These are phyloP conservation scores for Mucor racemosus DNA, from an alignment of 371 early-diverging fungal species.

Conservation along the genomic window DNA sequence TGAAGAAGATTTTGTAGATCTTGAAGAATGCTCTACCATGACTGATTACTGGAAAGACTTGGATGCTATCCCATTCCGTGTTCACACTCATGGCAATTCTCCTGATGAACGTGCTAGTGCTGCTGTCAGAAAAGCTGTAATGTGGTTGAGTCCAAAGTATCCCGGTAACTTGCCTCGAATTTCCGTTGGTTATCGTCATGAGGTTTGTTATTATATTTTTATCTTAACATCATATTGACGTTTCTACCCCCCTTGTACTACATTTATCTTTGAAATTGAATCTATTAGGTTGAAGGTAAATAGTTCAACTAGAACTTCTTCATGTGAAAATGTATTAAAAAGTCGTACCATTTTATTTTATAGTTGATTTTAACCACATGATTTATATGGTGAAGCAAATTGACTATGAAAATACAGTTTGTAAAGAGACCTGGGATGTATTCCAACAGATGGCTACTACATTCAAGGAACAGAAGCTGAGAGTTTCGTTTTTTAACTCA, in stretches of 20 bases:
- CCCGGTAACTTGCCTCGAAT: slow-evolving; percentile 78
- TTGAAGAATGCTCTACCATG: slow-evolving; percentile 43
- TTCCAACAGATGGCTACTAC: slow-evolving; percentile 53
- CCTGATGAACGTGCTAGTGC: slow-evolving; percentile 78
- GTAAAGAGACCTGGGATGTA: slow-evolving; percentile 64
- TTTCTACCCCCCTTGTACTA: slow-evolving; percentile 1
- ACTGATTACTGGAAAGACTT: slow-evolving; percentile 75
- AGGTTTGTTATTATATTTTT: slow-evolving; percentile 47
- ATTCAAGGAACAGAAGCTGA: slow-evolving; percentile 57
- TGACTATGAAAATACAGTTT: slow-evolving; percentile 65
- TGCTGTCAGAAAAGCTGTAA: slow-evolving; percentile 71
- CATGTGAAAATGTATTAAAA: not conserved
- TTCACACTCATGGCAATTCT: slow-evolving; percentile 58
- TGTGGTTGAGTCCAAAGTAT: slow-evolving; percentile 76
- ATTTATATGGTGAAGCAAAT: slow-evolving; percentile 63
- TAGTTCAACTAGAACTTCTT: not conserved
- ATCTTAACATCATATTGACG: slow-evolving; percentile 20
- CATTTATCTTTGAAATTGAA: not conserved
- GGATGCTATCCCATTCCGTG: slow-evolving; percentile 75
- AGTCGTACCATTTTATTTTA: not conserved
- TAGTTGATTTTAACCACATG: slow-evolving; percentile 69
- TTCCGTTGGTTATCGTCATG: slow-evolving; percentile 68
- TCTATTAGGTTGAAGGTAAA: slow-evolving; percentile 51
- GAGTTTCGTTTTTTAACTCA: slow-evolving; percentile 80
- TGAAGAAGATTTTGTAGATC: slow-evolving; percentile 27